These are phyloP conservation scores for Crucibulum laeve DNA, from an alignment of 768 basidiomycete species.

Conservation along the genomic window DNA sequence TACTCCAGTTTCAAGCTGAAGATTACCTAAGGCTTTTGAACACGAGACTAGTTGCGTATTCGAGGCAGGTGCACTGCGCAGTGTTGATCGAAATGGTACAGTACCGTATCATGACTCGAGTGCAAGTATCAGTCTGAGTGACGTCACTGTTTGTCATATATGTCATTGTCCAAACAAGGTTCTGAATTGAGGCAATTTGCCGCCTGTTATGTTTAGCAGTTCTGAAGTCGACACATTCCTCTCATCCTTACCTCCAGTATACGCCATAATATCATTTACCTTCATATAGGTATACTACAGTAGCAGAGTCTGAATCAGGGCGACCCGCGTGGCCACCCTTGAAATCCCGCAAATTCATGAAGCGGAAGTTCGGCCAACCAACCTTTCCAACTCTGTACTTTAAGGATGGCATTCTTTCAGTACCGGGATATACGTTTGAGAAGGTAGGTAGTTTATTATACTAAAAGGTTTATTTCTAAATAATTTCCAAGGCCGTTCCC, in stretches of 20 bases:
- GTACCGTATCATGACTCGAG: too few relatives aligned
- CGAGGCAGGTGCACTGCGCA: too few relatives aligned
- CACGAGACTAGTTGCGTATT: too few relatives aligned
- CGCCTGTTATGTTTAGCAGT: too few relatives aligned
- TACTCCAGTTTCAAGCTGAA: too few relatives aligned
- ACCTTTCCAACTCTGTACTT: constrained; percentile 58
- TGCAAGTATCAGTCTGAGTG: too few relatives aligned
- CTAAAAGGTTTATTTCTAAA: constrained; percentile 4
- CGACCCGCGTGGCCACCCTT: neutral
- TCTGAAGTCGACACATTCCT: neutral
- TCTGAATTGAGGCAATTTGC: too few relatives aligned
- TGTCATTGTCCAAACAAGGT: too few relatives aligned
- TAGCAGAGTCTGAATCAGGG: constrained; percentile 3
- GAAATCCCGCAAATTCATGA: constrained; percentile 28
- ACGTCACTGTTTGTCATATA: too few relatives aligned
- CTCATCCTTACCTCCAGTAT: neutral
- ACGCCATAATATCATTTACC: neutral
- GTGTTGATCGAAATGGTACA: too few relatives aligned
- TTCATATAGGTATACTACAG: neutral
- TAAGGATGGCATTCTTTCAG: constrained; percentile 51
- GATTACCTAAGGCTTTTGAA: too few relatives aligned
- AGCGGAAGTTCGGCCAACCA: constrained; percentile 51
- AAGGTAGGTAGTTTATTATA: constrained; percentile 34
- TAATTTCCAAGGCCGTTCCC: constrained; percentile 39
- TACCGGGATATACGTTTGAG: constrained; percentile 73